These are phyloP conservation scores for Fusarium mexicanum DNA, from an alignment of 2,329 filamentous ascomycete species.

Conservation along the genomic window DNA sequence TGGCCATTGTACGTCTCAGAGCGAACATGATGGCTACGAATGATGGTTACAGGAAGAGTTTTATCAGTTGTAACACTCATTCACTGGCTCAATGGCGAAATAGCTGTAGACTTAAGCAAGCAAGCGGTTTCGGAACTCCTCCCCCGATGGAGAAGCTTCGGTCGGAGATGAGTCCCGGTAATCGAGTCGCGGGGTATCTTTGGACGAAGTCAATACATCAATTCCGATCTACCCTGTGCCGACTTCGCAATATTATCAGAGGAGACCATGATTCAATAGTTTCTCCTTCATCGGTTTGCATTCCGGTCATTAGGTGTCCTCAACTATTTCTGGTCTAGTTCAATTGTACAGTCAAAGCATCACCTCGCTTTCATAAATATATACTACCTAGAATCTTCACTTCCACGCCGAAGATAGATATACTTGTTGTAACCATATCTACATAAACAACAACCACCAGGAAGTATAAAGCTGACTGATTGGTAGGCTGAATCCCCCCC, in stretches of 20 bases:
- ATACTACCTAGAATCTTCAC: background rate
- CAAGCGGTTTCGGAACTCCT: constrained; percentile 32
- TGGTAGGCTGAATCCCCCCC: background rate
- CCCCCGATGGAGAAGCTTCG: constrained; percentile 41
- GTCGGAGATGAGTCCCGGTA: constrained; percentile 38
- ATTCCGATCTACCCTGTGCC: constrained; percentile 1
- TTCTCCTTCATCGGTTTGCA: background rate
- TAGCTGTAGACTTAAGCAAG: constrained; percentile 1
- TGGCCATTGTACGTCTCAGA: constrained; percentile 51
- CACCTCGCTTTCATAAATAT: background rate
- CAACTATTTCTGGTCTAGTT: background rate
- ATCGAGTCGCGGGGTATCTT: constrained; percentile 5
- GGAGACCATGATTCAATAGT: background rate
- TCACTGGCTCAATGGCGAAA: background rate
- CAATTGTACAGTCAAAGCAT: background rate
- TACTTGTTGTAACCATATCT: background rate
- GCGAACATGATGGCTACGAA: constrained; percentile 47
- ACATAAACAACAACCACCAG: background rate
- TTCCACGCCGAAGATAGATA: background rate
- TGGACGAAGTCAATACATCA: background rate
- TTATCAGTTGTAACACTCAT: background rate
- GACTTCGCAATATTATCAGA: constrained; percentile 12
- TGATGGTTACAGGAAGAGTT: background rate
- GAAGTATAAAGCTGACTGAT: background rate
- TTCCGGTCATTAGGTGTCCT: background rate